Evolutionary conservation across 1,284 basidiomycete species (phyloP).

Genomic region (Ganoderma meredithae): DNA sequence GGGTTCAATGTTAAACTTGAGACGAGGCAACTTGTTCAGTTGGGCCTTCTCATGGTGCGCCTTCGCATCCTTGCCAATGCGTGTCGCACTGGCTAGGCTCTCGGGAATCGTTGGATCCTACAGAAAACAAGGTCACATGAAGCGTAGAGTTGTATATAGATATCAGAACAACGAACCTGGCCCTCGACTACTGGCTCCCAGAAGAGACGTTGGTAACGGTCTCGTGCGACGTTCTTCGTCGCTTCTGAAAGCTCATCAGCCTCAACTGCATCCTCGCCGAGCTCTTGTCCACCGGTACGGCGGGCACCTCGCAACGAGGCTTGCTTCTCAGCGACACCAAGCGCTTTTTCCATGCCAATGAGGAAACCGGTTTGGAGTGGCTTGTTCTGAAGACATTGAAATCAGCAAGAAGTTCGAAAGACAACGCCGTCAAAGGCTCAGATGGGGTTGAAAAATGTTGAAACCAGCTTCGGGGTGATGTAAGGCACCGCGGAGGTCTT

Average conservation of each 20-base stretch:
- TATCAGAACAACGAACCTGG: constrained; percentile 53
- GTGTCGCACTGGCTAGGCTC: constrained; percentile 51
- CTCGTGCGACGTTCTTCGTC: constrained; percentile 61
- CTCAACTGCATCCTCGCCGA: constrained; percentile 52
- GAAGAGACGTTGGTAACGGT: constrained; percentile 73
- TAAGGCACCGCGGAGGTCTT: constrained; percentile 66
- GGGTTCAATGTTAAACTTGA: constrained; percentile 23
- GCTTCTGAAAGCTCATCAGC: constrained; percentile 68
- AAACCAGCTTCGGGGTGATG: constrained; percentile 64
- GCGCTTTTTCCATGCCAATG: constrained; percentile 70
- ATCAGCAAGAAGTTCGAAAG: constrained; percentile 31
- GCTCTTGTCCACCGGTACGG: constrained; percentile 30
- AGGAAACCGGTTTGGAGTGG: constrained; percentile 72
- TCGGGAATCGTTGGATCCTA: constrained; percentile 67
- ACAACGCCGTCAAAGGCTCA: constrained; percentile 45
- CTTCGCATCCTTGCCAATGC: constrained; percentile 28
- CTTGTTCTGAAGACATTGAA: constrained; percentile 51
- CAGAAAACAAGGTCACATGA: not conserved
- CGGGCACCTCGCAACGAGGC: constrained; percentile 3
- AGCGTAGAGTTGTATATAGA: not conserved
- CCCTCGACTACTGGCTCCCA: constrained; percentile 78
- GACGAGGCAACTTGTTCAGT: constrained; percentile 20
- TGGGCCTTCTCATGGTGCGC: constrained; percentile 43
- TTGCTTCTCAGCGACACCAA: constrained; percentile 52
- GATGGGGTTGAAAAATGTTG: constrained; percentile 69